Evolutionary conservation across 2,329 filamentous ascomycete species (phyloP).

Genomic region (Colletotrichum lentis): DNA sequence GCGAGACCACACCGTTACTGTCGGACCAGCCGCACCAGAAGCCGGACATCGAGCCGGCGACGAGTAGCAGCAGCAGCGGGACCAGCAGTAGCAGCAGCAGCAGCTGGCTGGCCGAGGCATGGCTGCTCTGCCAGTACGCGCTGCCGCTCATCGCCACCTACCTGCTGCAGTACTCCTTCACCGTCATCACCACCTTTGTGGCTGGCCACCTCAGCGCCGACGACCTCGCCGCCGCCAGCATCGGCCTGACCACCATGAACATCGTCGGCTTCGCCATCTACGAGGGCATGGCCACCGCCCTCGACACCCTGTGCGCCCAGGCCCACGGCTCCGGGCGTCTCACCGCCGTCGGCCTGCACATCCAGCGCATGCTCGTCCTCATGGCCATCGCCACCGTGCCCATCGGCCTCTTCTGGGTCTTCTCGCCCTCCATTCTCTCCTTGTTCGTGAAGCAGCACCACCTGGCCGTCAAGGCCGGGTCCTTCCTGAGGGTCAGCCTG

Average conservation of each 20-base stretch:
- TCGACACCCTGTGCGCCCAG: conserved; percentile 61
- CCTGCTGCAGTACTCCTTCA: conserved; percentile 59
- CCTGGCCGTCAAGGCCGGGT: conserved; percentile 58
- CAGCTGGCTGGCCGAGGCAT: conserved; percentile 29
- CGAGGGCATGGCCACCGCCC: conserved; percentile 60
- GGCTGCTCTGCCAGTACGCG: conserved; percentile 48
- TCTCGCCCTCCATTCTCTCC: conserved; percentile 55
- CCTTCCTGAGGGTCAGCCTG: conserved; percentile 58
- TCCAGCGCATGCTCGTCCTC: conserved; percentile 61
- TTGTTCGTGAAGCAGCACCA: conserved; percentile 57
- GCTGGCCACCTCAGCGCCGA: conserved; percentile 62
- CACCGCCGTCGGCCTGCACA: conserved; percentile 58
- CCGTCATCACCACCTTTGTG: conserved; percentile 59
- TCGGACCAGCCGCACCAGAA: conserved; percentile 31
- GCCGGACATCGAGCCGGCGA: conserved; percentile 23
- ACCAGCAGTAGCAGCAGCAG: neutral
- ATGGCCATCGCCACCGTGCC: conserved; percentile 58
- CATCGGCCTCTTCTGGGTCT: conserved; percentile 58
- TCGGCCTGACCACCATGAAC: conserved; percentile 62
- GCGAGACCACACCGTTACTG: conserved; percentile 32
- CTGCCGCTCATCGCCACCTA: conserved; percentile 62
- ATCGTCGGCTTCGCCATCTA: conserved; percentile 61
- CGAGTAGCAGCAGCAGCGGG: neutral
- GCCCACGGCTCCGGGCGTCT: conserved; percentile 59
- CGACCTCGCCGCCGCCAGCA: conserved; percentile 60